These are phyloP conservation scores for Tylopilus intermedius DNA, from an alignment of 768 basidiomycete genomes.

Conservation along the genomic window DNA sequence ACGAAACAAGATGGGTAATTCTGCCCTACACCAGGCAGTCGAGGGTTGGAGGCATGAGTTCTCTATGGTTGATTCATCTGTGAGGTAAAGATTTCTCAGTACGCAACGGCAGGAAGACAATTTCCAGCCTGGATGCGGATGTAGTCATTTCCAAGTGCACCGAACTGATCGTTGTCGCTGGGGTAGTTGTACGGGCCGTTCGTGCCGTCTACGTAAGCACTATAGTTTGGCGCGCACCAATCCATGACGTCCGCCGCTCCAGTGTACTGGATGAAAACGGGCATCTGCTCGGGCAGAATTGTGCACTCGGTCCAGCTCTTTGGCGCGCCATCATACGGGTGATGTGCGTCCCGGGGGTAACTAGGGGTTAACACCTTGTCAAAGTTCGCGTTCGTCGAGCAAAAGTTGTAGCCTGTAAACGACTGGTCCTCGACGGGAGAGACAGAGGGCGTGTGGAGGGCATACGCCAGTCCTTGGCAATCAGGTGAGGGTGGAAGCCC, in stretches of 20 bases:
- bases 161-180: conserved; percentile 1
- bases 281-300: conserved; percentile 16
- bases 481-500: conserved; percentile 24
- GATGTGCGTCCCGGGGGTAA: conserved; percentile 16
- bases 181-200: conserved; percentile 12
- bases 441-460: conserved; percentile 22
- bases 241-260: conserved; percentile 15
- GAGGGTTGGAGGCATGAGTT: neutral
- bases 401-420: conserved; percentile 18
- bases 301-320: conserved; percentile 28
- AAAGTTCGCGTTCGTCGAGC: conserved; percentile 9
- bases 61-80: conserved; percentile 1
- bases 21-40: neutral
- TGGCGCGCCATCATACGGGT: conserved; percentile 22
- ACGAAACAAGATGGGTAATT: neutral
- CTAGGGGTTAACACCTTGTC: conserved; percentile 5
- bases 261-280: conserved; percentile 27
- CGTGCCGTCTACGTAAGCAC: conserved; percentile 3
- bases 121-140: conserved; percentile 16
- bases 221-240: conserved; percentile 24
- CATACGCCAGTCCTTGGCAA: conserved; percentile 21
- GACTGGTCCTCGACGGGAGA: conserved; percentile 25
- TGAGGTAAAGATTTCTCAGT: conserved; percentile 6
- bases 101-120: conserved; percentile 17
- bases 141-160: conserved; percentile 11